Evolutionary conservation across 2,329 filamentous ascomycete genomes (phyloP), one percentile per base, ranked within the genome.

Genomic region (Drechslera avenae): DNA sequence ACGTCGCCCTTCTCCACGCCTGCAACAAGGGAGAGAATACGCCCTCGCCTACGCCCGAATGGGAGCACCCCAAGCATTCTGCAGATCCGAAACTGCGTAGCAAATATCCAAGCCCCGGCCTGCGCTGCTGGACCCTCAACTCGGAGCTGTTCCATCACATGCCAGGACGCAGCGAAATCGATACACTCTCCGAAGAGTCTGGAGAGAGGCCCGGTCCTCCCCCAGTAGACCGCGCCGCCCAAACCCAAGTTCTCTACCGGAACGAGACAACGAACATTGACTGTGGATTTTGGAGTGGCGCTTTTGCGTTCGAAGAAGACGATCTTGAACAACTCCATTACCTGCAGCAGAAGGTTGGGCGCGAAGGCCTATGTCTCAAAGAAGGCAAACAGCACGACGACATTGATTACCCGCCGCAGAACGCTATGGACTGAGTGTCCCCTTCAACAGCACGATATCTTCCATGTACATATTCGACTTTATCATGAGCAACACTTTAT

Each of bases 91-190:
- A 50, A 16, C 28, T 60, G 19, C 52, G 57, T n/a, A 49, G 65
- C 56, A 68, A 66, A 35, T 71, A 75, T 51, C 52, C 67, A 0
- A 68, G 57, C 39, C 60, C 59, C 1, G 74, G 74, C 2, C 62
- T 77, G 9, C 70, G 73, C 34, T 78, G 76, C 63, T 76, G 72
- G 70, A 76, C 71, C 5, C 59, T 75, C 18, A 77, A 76, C 49
- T 74, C 76, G 1, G 76, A 78, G 53, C 63, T 78, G 1, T 77
- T 78, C 57, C 75, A 77, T 48, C 76, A 78, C 50, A 69, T 76
- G 64, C 73, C 74, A 7, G 72, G 72, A 1, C 62, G 60, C 23
- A 73, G 68, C 18, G 67, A 74, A 51, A 76, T 78, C 23, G 74
- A 72, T 7, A 59, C 64, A 9, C 64, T 74, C 10, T 63, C 63